These are phyloP conservation scores for Pseudonitzschia multistriata DNA, from an alignment of 108 stramenopile genomes.

Conservation along the genomic window DNA sequence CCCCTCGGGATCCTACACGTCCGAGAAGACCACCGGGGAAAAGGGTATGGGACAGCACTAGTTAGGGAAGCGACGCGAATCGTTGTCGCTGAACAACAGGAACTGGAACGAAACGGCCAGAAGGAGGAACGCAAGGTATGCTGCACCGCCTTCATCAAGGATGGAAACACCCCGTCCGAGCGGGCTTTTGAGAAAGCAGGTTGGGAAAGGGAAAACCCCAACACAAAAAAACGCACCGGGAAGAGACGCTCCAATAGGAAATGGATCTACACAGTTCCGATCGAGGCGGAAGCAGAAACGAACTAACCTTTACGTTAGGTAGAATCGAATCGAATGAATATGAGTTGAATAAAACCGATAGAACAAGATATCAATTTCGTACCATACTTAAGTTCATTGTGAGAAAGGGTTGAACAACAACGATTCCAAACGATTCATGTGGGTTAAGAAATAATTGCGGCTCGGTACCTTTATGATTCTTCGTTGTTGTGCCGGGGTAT, in stretches of 20 bases:
- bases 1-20: constrained; percentile 53
- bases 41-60: constrained; percentile 38
- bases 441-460: too few relatives aligned
- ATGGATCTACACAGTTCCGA: too few relatives aligned
- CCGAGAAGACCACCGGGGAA: constrained; percentile 36
- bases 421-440: too few relatives aligned
- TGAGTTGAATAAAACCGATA: too few relatives aligned
- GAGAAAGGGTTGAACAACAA: too few relatives aligned
- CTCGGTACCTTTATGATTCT: too few relatives aligned
- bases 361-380: too few relatives aligned
- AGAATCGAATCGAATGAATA: too few relatives aligned
- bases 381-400: too few relatives aligned
- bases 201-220: constrained; percentile 26
- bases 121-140: constrained; percentile 4
- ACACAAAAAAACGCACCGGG: background rate
- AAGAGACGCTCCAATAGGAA: background rate
- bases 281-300: too few relatives aligned
- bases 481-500: too few relatives aligned
- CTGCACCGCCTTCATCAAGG: constrained; percentile 43
- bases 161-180: constrained; percentile 54
- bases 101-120: background rate
- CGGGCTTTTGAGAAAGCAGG: constrained; percentile 39
- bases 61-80: constrained; percentile 35
- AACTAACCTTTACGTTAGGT: too few relatives aligned
- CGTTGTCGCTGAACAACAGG: background rate